Conservation (phyloP, 2,329 filamentous ascomycete genomes). For the Scedosporium dehoogii region DNA sequence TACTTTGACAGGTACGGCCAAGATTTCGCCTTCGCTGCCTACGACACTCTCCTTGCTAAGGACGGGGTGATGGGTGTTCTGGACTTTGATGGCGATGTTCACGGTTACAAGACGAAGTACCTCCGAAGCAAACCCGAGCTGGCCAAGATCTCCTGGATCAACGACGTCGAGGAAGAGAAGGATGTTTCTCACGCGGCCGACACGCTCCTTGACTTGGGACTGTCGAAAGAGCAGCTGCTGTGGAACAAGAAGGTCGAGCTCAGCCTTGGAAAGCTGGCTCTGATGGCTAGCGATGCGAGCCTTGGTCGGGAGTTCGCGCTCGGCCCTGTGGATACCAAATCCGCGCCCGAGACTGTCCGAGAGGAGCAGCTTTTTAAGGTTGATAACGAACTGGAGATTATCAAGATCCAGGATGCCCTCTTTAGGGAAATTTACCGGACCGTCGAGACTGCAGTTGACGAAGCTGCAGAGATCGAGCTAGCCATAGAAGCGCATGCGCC, state of each 20-base stretch:
- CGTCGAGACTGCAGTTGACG: slow-evolving; percentile 65
- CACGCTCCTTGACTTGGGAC: slow-evolving; percentile 60
- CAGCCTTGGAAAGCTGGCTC: slow-evolving; percentile 74
- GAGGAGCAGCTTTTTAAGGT: slow-evolving; percentile 40
- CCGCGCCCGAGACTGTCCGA: slow-evolving; percentile 20
- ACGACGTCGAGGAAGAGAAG: slow-evolving; percentile 69
- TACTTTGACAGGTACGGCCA: slow-evolving; percentile 57
- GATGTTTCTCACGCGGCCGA: slow-evolving; percentile 65
- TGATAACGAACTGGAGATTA: slow-evolving; percentile 55
- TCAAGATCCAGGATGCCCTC: slow-evolving; percentile 70
- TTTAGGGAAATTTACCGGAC: slow-evolving; percentile 61
- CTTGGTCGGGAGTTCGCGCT: slow-evolving; percentile 12
- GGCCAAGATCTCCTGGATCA: slow-evolving; percentile 85
- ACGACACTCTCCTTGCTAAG: slow-evolving; percentile 63
- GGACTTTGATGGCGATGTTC: slow-evolving; percentile 58
- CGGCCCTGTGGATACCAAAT: slow-evolving; percentile 12
- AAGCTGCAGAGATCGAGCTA: slow-evolving; percentile 65
- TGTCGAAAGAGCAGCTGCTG: slow-evolving; percentile 63
- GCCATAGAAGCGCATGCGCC: slow-evolving; percentile 58
- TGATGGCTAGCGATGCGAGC: slow-evolving; percentile 49
- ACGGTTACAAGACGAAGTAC: slow-evolving; percentile 65
- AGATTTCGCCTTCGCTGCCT: slow-evolving; percentile 66
- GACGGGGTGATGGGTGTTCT: slow-evolving; percentile 60
- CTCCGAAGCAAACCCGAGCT: slow-evolving; percentile 62
- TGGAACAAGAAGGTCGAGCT: slow-evolving; percentile 94